Evolutionary conservation across 768 basidiomycete species (phyloP), one percentile per base, ranked within the genome.

Genomic region (Pleurotus ostreatus): DNA sequence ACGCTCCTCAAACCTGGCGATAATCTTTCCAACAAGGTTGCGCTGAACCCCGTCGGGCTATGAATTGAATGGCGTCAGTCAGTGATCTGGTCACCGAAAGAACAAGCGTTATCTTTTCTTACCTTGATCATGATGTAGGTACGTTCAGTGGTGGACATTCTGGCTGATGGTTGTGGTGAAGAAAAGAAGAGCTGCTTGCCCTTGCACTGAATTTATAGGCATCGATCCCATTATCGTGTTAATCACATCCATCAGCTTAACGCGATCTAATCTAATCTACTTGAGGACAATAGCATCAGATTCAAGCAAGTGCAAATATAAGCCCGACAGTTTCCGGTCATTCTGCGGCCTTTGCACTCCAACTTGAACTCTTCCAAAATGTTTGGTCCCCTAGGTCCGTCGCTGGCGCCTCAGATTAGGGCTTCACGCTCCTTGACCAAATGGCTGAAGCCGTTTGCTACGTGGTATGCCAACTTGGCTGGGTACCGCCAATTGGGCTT

Each of bases 41-140:
- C 97, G 91, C 77, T 98, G 94, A 78, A 99, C 97, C 73, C 96
- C 97, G 77, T 99, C 97, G 66, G 97, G 97, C 95, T 97, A 66
- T 15, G 59, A 20, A 16, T 46, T 40, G 18, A 47, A 46, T 37
- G 16, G 25, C 30, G 30, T 26, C 37, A 23, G n/a, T 51, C 49
- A 51, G 49, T 38, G 39, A 53, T 53, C 51, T 53, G 16, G 20
- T 53, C 39, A 25, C 39, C 20, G 9, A 18, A 43, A 37, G 20
- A 4, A 34, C 39, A 20, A 39, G 30, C 13, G 15, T 16, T n/a
- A 37, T 9, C 8, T 18, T 11, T 16, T 64, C 66, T 46, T 55
- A 87, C 92, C 94, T 98, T 99, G 88, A 98, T 83, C 96, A 98
- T 98, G 81, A 98, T 98, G 80, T 96, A 98, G 74, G 95, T 96